Evolutionary conservation across 1,284 basidiomycete genomes (phyloP).

Genomic region (Moniliophthora roreri): DNA sequence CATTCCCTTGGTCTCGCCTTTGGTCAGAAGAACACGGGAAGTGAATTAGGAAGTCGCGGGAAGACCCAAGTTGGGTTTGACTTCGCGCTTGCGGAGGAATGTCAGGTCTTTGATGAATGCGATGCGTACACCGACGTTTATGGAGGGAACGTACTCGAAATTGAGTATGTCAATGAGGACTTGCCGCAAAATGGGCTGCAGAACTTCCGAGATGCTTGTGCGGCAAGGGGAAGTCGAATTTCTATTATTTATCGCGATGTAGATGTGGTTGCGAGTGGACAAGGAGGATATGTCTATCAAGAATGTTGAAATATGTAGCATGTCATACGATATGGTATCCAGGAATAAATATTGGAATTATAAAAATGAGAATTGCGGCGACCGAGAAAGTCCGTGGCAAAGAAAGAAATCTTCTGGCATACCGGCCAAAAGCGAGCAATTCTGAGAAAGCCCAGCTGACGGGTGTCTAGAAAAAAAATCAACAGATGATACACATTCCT

Average conservation of each 20-base stretch:
- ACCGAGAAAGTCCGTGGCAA: not conserved
- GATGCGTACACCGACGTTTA: constrained; percentile 13
- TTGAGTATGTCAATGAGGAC: constrained; percentile 4
- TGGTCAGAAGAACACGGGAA: constrained; percentile 15
- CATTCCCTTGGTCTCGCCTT: constrained; percentile 11
- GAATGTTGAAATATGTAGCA: not conserved
- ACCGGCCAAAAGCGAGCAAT: no score
- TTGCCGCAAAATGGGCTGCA: not conserved
- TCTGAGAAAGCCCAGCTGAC: not conserved
- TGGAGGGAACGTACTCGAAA: constrained; percentile 13
- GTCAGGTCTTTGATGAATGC: constrained; percentile 13
- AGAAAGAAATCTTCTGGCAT: not conserved
- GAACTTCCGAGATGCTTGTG: not conserved
- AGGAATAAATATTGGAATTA: not conserved
- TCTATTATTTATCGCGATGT: constrained; percentile 5
- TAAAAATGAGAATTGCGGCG: not conserved
- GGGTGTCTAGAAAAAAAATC: not conserved
- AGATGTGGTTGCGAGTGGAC: not conserved
- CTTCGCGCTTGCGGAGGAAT: constrained; percentile 17
- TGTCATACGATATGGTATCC: not conserved
- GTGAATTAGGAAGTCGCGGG: not conserved
- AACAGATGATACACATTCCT: not conserved
- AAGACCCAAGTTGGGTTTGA: constrained; percentile 13
- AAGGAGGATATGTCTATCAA: not conserved
- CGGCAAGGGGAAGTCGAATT: constrained; percentile 1